Evolutionary conservation across 2,329 filamentous ascomycete genomes (phyloP), one percentile per base, ranked within the genome.

Genomic region (Corinectria fuckeliana): DNA sequence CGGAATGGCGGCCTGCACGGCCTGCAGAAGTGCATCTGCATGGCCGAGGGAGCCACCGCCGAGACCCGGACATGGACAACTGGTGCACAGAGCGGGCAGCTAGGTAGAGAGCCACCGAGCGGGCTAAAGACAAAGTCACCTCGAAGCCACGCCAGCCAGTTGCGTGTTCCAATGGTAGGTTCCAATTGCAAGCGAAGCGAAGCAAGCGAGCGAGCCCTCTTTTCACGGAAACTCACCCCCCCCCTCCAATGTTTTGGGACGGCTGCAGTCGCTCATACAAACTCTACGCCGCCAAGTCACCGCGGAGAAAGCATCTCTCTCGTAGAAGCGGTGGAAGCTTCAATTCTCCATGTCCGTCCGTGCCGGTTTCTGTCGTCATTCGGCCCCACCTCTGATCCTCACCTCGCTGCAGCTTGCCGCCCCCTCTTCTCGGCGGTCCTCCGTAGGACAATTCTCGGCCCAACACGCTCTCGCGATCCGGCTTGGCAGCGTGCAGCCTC

Each of bases 401-500:
- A 42, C 41, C 5, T 28, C 16, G n/a, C 42, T 28, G 23, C 9
- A 30, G 6, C 23, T 26, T 26, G 21, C 41, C 41, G 13, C n/a
- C 16, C 23, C 25, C 20, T 30, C 32, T 32, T 39, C 48, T 18
- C 48, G 21, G 32, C 32, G n/a, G 42, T 28, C 42, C n/a, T 45
- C 42, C 42, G 42, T 30, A 11, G 4, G 26, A 9, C 16, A 21
- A 49, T 50, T 44, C 54, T 45, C 54, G 47, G 45, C 36, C 54
- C 54, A 56, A 51, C 52, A 41, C 25, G 20, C 44, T 20, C 52
- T 38, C 23, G 23, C 30, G 28, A 41, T 30, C 52, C 52, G 52
- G 52, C 44, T 56, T 56, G 52, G 52, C 52, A 42, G 6, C 26
- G 42, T 23, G n/a, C n/a, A n/a, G n/a, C 56, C 49, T 25, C 39